phyloP scores from a whole-genome alignment of 495 filamentous ascomycete species.

The Aspergillus affinis region DNA sequence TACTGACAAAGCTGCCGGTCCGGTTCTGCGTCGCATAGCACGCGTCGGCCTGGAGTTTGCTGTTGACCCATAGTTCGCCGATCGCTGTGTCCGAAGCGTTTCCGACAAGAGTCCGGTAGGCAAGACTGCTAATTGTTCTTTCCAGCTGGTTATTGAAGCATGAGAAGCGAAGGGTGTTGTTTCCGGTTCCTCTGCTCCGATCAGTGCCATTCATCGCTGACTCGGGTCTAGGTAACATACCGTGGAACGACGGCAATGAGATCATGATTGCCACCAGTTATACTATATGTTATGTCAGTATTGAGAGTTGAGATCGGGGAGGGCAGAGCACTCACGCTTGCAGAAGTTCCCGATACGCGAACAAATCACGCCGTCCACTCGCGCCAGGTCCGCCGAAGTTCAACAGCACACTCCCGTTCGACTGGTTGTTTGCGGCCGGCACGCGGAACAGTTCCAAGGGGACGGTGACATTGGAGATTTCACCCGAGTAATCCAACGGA shows the following conservation, averaged over 20 bases:
- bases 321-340: slow-evolving; percentile 14
- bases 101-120: neutral
- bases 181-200: slow-evolving; percentile 30
- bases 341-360: slow-evolving; percentile 15
- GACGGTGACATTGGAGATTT: slow-evolving; percentile 29
- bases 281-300: neutral
- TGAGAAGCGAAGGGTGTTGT: slow-evolving; percentile 36
- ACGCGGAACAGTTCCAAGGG: slow-evolving; percentile 34
- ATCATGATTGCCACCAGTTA: slow-evolving; percentile 35
- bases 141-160: slow-evolving; percentile 26
- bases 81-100: slow-evolving; percentile 18
- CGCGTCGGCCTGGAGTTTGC: slow-evolving; percentile 1
- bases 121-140: neutral
- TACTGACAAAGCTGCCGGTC: slow-evolving; percentile 31
- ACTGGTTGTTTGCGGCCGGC: slow-evolving; percentile 26
- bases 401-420: slow-evolving; percentile 42
- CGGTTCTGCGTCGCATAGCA: slow-evolving; percentile 17
- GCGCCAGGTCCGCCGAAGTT: slow-evolving; percentile 48
- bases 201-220: neutral
- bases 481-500: slow-evolving; percentile 43
- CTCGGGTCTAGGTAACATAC: slow-evolving; percentile 12
- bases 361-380: slow-evolving; percentile 21
- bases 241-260: slow-evolving; percentile 43
- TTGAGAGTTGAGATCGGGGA: neutral
- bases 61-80: slow-evolving; percentile 20